phyloP scores from a whole-genome alignment of 2,329 filamentous ascomycete genomes.

The Paecilomyces niveus region DNA sequence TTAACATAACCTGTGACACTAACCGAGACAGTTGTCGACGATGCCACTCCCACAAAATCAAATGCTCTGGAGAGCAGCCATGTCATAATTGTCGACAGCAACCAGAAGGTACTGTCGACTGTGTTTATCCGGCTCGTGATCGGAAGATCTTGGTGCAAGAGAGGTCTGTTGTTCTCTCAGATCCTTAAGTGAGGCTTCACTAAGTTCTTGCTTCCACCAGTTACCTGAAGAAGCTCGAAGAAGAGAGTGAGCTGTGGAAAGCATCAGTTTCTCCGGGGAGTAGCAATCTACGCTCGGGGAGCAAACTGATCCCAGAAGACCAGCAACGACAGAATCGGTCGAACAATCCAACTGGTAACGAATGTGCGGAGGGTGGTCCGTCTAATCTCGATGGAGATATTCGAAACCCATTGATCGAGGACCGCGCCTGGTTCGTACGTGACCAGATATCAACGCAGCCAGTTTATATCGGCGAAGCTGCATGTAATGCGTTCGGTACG shows the following conservation, averaged over 20 bases:
- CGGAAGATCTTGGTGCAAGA: conserved; percentile 7
- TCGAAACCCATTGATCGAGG: conserved; percentile 8
- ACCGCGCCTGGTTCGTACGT: conserved; percentile 9
- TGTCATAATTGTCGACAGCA: conserved; percentile 7
- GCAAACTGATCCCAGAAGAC: background rate
- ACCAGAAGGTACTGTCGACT: conserved; percentile 4
- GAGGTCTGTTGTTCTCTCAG: background rate
- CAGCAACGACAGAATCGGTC: background rate
- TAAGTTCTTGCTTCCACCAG: background rate
- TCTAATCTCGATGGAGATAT: conserved; percentile 6
- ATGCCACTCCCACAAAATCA: conserved; percentile 8
- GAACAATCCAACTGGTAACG: background rate
- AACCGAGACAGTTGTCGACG: conserved; percentile 3
- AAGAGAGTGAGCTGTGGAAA: conserved; percentile 4
- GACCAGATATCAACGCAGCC: conserved; percentile 8
- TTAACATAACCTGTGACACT: background rate
- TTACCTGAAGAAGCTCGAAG: conserved; percentile 5
- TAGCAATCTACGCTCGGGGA: background rate
- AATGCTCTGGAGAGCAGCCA: conserved; percentile 6
- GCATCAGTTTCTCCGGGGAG: background rate
- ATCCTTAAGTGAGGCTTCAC: background rate
- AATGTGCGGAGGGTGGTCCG: background rate
- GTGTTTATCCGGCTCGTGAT: conserved; percentile 8
- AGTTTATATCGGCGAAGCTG: conserved; percentile 9
- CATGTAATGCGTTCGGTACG: conserved; percentile 9